These are phyloP conservation scores for Botrytis fragariae DNA, from an alignment of 2,329 filamentous ascomycete species.

Conservation along the genomic window DNA sequence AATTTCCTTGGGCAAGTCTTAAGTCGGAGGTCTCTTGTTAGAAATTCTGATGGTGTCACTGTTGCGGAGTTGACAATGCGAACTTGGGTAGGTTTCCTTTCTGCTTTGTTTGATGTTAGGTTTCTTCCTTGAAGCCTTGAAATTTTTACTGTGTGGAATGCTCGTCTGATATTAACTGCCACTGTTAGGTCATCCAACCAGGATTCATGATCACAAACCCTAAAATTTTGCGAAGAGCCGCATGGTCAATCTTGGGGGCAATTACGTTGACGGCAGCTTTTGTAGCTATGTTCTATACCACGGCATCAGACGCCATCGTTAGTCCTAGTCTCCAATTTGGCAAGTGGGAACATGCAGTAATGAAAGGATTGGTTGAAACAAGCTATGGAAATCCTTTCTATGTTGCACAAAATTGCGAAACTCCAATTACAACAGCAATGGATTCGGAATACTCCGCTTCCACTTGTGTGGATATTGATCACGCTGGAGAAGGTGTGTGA, in stretches of 20 bases:
- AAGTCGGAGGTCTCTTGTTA: constrained; percentile 64
- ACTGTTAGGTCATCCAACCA: constrained; percentile 70
- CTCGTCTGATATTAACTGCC: constrained; percentile 54
- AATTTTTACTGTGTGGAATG: neutral
- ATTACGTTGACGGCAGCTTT: constrained; percentile 64
- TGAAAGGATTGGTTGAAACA: constrained; percentile 57
- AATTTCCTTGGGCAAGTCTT: constrained; percentile 72
- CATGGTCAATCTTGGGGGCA: constrained; percentile 59
- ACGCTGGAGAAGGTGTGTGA: constrained; percentile 58
- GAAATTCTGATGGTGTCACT: constrained; percentile 61
- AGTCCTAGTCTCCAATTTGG: constrained; percentile 67
- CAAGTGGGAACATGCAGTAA: constrained; percentile 45
- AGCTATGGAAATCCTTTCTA: constrained; percentile 63
- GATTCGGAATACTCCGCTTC: constrained; percentile 45
- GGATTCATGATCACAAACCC: constrained; percentile 70
- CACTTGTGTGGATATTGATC: constrained; percentile 67
- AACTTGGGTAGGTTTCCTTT: constrained; percentile 50
- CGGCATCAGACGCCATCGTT: constrained; percentile 72
- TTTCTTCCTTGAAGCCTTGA: neutral
- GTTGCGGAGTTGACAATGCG: constrained; percentile 78
- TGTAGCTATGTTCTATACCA: constrained; percentile 70
- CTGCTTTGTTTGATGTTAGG: neutral
- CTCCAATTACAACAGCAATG: constrained; percentile 49
- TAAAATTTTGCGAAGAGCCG: constrained; percentile 62
- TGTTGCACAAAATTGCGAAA: constrained; percentile 56